phyloP scores from a whole-genome alignment of 805 yeast species.

The Yarrowia sp. region DNA sequence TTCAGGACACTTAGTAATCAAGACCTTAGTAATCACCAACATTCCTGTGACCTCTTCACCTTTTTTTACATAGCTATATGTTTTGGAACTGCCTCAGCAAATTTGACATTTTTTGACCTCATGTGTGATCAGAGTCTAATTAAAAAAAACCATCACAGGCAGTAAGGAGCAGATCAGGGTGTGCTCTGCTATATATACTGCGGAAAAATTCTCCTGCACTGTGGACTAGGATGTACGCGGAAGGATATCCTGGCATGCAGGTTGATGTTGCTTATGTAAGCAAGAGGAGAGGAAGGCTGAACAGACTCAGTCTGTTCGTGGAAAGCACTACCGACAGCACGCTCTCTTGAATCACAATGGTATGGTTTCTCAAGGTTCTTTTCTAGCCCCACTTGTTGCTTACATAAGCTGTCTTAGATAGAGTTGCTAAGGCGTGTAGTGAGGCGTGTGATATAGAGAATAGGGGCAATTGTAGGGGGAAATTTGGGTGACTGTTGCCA shows the following conservation, averaged over 20 bases:
- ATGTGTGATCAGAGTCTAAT: conserved; percentile 38
- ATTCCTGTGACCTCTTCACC: too few species aligned
- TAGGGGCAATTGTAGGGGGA: too few species aligned
- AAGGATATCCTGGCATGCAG: background rate
- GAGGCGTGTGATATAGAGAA: background rate
- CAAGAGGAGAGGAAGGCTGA: too few species aligned
- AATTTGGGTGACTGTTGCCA: too few species aligned
- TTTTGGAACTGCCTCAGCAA: conserved; percentile 33
- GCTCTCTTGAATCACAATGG: too few species aligned
- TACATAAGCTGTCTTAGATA: background rate
- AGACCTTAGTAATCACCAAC: too few species aligned
- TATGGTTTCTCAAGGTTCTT: too few species aligned
- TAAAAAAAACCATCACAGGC: conserved; percentile 38
- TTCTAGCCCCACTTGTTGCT: too few species aligned
- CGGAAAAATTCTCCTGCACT: conserved; percentile 19
- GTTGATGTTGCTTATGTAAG: background rate
- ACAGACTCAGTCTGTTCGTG: too few species aligned
- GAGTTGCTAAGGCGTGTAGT: conserved; percentile 6
- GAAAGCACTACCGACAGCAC: too few species aligned
- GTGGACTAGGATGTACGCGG: background rate
- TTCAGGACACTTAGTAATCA: too few species aligned
- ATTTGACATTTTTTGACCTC: conserved; percentile 38
- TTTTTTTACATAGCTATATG: background rate
- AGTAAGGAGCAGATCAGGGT: conserved; percentile 10
- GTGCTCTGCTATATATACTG: conserved; percentile 7